Percentiles rank a stretch among this genome's conserved stretches.
These are phyloP conservation scores for Ogataea nonfermentans DNA, from an alignment of 805 yeast genomes.

Conservation along the genomic window DNA sequence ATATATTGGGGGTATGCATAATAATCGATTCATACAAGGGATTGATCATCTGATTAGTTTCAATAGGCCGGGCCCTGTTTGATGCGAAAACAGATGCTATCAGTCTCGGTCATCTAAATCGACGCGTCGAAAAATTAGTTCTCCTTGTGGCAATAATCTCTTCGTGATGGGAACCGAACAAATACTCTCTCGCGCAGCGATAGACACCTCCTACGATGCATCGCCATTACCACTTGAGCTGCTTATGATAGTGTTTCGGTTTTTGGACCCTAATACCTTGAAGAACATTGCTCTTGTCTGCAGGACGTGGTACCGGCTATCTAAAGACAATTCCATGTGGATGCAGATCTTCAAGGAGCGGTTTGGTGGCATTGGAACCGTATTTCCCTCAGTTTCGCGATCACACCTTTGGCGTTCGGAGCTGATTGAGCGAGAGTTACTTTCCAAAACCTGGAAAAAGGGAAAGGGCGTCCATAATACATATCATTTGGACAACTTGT, in stretches of 20 bases:
- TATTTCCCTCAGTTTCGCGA: conserved; percentile 45
- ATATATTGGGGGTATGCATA: no score
- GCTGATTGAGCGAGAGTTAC: conserved; percentile 39
- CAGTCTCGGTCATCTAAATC: no score
- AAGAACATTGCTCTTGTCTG: conserved; percentile 44
- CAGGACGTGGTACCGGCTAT: conserved; percentile 44
- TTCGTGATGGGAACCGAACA: no score
- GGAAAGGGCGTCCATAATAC: conserved; percentile 27
- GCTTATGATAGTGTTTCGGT: conserved; percentile 43
- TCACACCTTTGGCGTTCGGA: conserved; percentile 47
- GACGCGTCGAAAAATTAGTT: no score
- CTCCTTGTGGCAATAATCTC: no score
- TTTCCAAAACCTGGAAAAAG: conserved; percentile 39
- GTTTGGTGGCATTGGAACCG: conserved; percentile 34
- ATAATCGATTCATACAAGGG: no score
- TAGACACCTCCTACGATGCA: neutral
- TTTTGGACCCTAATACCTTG: conserved; percentile 46
- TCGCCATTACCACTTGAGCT: conserved; percentile 41
- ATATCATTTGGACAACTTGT: conserved; percentile 19
- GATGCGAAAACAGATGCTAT: no score
- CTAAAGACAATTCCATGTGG: conserved; percentile 49
- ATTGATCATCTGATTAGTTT: no score
- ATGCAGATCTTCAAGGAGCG: conserved; percentile 40
- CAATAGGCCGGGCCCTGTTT: no score
- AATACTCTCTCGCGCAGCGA: neutral